Evolutionary conservation across 306 rosid genomes (phyloP), one percentile per base, ranked within the genome.

Genomic region (Gastrolobium bilobum): DNA sequence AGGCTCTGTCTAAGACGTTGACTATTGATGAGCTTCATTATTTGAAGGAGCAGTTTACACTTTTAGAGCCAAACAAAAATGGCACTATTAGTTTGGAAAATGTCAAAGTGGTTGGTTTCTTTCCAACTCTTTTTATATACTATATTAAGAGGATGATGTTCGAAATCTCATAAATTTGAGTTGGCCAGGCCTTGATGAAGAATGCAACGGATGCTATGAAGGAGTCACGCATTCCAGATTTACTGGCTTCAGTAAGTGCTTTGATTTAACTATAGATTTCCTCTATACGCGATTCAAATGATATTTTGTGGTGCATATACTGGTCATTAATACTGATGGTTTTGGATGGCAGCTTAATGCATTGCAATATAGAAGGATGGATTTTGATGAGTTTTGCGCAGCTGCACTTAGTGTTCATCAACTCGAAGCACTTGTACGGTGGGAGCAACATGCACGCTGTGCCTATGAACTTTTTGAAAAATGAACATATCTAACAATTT

Each of bases 1-100:
- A 95, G 98, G 92, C 98, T 60, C 83, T 95, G 75, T 95, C 99
- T 34, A 92, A 88, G 86, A 95, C 93, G 1, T 85, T 93, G 83
- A 85, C 91, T 6, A 77, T 60, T 10, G 96, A 93, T 46, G 97
- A 92, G 81, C 87, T 87, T 62, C 59, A 54, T 68, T 90, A 87
- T 83, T 86, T 92, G 80, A 88, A 84, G 86, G 91, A 85, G 86
- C 99, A 92, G 77, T 95, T 88, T 82, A 65, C 83, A 4, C 86
- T 88, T 13, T 80, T 89, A 81, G 90, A 86, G 82, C 94, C 97
- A 68, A 88, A 80, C 83, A 89, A 86, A 83, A 89, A 75, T 60
- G 89, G 92, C 75, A 76, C 94, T 62, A 89, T 91, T 71, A 84
- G 86, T 84, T 72, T 89, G 61, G 97, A 91, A 54, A 91, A 83